A percentile compares a stretch with the other conserved stretches of the same genome.
Evolutionary conservation across 148 eudicot species (phyloP).

Genomic region (Fagopyrum tataricum): DNA sequence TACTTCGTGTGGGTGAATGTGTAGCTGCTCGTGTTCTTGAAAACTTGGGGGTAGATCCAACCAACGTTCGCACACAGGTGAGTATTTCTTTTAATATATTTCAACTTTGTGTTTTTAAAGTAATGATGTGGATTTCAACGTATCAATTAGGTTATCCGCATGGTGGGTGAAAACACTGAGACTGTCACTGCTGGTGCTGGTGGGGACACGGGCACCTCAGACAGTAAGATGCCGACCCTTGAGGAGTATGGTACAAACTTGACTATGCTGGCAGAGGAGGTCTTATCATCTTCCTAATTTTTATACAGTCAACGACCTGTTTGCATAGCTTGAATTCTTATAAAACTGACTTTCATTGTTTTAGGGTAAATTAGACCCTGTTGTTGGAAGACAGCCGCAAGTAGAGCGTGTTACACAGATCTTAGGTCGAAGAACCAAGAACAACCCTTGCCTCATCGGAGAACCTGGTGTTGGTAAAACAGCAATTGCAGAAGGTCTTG

Average conservation of each 20-base stretch:
- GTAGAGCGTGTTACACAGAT: conserved; percentile 95
- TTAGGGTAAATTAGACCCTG: conserved; percentile 94
- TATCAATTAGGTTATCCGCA: conserved; percentile 60
- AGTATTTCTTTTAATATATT: neutral
- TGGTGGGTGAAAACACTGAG: conserved; percentile 94
- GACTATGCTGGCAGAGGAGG: conserved; percentile 95
- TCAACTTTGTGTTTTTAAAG: neutral
- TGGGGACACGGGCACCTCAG: conserved; percentile 48
- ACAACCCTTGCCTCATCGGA: conserved; percentile 96
- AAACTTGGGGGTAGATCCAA: conserved; percentile 86
- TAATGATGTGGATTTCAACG: neutral
- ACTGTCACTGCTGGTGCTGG: conserved; percentile 92
- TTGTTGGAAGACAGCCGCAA: conserved; percentile 85
- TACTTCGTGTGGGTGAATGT: conserved; percentile 97
- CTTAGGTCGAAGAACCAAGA: conserved; percentile 82
- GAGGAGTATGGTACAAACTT: conserved; percentile 95
- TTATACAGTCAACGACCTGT: neutral
- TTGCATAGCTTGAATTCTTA: neutral
- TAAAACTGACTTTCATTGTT: neutral
- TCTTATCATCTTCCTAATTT: conserved; percentile 15
- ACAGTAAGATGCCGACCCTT: conserved; percentile 84
- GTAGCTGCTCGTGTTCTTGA: conserved; percentile 92
- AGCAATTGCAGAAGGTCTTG: conserved; percentile 96
- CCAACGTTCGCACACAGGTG: conserved; percentile 83
- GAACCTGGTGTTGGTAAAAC: conserved; percentile 99